Base-by-base conservation (phyloP, 495 filamentous ascomycete species). In the Annulohypoxylon moriforme region DNA sequence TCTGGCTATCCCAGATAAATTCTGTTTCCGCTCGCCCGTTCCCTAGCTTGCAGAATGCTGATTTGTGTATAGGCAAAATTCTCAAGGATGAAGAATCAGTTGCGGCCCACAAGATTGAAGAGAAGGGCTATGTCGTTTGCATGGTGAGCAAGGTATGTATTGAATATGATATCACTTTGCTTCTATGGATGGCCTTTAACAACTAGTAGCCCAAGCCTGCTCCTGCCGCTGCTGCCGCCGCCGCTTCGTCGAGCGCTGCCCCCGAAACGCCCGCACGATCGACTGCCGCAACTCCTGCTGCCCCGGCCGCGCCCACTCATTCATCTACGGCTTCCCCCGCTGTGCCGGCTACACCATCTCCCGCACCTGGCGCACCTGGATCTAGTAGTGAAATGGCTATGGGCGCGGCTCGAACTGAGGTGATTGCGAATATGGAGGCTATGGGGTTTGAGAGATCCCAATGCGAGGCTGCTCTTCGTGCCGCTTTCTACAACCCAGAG, bases 71-170 rank as follows among this genome's bases (percentile, higher is more conserved):
- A 98, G 94, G 96, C 81, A 99, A 99, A 84, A 97, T 99, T 69
- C 86, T 99, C 67, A 93, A 97, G 82, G 96, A 99, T 92, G 92
- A 91, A 67, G 95, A 97, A 75, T 95, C 95, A 14, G 91, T 98
- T 71, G 94, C 94, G 78, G 92, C 91, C 4, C 98, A 97, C 84
- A 96, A 91, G 82, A 97, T 99, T 65, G 95, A 99, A 82, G 96
- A 98, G 87, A 99, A 98, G 87, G 96, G 96, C 24, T 98, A 97
- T 79, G 91, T 99, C 73, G 96, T 99, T 46, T 99, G 96, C 81
- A 96, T 99, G 88, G 89, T 96, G 47, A 91, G 90, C 65, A 98
- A 98, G 92, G 95, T 97, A 87, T 49, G 81, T 72, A 14, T 9
- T 27, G 42, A 25, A 11, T 18, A 55, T 25, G 18, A 36, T 40